These are phyloP conservation scores for Botrytis porri DNA, from an alignment of 2,329 filamentous ascomycete genomes.

Conservation along the genomic window DNA sequence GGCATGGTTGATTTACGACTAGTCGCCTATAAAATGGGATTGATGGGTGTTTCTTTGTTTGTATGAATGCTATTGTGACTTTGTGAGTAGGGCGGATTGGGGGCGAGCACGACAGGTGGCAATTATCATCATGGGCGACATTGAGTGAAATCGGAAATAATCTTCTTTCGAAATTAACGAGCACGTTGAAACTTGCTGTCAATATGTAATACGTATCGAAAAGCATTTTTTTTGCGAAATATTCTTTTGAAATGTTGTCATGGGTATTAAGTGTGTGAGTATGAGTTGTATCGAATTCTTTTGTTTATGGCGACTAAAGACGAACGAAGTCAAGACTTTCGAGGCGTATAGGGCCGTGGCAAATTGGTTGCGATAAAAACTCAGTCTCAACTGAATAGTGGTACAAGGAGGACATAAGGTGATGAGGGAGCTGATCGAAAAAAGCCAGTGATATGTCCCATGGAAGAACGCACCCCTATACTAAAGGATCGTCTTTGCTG, in stretches of 20 bases:
- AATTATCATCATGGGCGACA: conserved; percentile 29
- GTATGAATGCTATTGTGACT: conserved; percentile 11
- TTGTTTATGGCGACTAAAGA: conserved; percentile 38
- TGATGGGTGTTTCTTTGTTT: conserved; percentile 18
- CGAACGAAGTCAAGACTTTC: conserved; percentile 36
- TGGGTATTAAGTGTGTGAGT: conserved; percentile 35
- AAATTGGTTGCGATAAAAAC: conserved; percentile 31
- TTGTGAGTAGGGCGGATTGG: conserved; percentile 20
- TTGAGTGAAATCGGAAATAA: conserved; percentile 18
- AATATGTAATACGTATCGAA: conserved; percentile 26
- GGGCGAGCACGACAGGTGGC: conserved; percentile 26
- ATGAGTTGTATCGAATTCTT: conserved; percentile 35
- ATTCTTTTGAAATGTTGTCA: conserved; percentile 28
- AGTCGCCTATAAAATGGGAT: conserved; percentile 22
- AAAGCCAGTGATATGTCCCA: conserved; percentile 37
- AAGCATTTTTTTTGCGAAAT: conserved; percentile 16
- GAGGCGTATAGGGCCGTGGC: conserved; percentile 35
- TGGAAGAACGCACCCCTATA: conserved; percentile 35
- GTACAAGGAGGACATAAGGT: conserved; percentile 39
- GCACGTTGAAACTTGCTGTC: conserved; percentile 37
- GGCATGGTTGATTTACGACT: conserved; percentile 22
- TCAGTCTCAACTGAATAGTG: conserved; percentile 39
- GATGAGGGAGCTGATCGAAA: conserved; percentile 38
- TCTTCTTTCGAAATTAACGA: conserved; percentile 27
- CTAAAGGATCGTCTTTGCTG: conserved; percentile 33